These are phyloP conservation scores for Lecanoromycetidae sp. DNA, from an alignment of 2,329 filamentous ascomycete genomes.

Conservation along the genomic window DNA sequence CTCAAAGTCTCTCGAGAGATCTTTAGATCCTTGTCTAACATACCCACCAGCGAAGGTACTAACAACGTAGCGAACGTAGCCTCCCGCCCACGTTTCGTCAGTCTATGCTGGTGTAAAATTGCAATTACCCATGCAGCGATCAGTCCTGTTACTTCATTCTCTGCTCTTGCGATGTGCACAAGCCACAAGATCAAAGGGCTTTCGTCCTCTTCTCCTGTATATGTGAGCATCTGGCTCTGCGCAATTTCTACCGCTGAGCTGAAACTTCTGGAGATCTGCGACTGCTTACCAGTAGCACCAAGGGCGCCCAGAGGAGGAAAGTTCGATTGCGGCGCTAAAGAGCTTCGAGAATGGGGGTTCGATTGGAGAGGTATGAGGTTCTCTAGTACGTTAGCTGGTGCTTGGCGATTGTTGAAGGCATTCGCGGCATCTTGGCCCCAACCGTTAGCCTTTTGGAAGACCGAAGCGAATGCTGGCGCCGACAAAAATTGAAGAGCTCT, in stretches of 20 bases:
- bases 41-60: constrained; percentile 55
- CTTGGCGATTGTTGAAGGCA: constrained; percentile 35
- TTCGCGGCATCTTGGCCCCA: constrained; percentile 44
- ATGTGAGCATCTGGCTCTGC: constrained; percentile 12
- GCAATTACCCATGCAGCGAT: constrained; percentile 59
- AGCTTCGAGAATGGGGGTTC: constrained; percentile 29
- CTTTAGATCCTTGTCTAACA: constrained; percentile 43
- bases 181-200: constrained; percentile 64
- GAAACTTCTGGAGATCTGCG: constrained; percentile 8
- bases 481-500: constrained; percentile 60
- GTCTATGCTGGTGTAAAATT: constrained; percentile 54
- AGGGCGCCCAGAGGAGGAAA: constrained; percentile 44
- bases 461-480: constrained; percentile 55
- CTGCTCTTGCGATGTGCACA: constrained; percentile 49
- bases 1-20: constrained; percentile 28
- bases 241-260: constrained; percentile 14
- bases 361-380: constrained; percentile 49
- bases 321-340: constrained; percentile 30
- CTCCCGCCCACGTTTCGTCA: constrained; percentile 53
- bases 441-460: constrained; percentile 55
- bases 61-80: constrained; percentile 53
- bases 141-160: constrained; percentile 47
- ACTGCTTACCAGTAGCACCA: constrained; percentile 29
- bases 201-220: constrained; percentile 50
- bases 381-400: constrained; percentile 48